Percentiles rank a stretch among this genome's conserved stretches.
Evolutionary conservation across 495 filamentous ascomycete species (phyloP).

Genomic region (Penicillium steckii): DNA sequence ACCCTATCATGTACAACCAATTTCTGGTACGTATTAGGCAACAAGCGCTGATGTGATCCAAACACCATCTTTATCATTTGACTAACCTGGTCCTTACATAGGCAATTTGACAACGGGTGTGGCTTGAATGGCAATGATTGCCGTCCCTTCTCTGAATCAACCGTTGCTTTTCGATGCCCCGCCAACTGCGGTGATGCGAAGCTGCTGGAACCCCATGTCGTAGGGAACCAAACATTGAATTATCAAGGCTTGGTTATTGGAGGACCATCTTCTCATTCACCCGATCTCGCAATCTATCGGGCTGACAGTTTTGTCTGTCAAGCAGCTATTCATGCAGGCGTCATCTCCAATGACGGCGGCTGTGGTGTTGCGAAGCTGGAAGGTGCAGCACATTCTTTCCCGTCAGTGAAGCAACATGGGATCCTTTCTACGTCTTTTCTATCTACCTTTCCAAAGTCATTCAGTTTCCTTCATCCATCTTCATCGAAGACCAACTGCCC

Average conservation of each 20-base stretch:
- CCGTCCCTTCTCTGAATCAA: conserved; percentile 71
- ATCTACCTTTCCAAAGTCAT: conserved; percentile 75
- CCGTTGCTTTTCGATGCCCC: conserved; percentile 76
- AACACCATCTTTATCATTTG: background rate
- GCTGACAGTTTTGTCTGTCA: conserved; percentile 83
- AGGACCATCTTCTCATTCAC: conserved; percentile 52
- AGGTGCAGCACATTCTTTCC: conserved; percentile 65
- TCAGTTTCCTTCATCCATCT: conserved; percentile 56
- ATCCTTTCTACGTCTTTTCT: conserved; percentile 70
- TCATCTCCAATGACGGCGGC: conserved; percentile 69
- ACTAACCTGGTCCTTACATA: conserved; percentile 23
- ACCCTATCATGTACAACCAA: conserved; percentile 65
- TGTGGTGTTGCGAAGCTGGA: conserved; percentile 71
- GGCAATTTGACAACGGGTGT: conserved; percentile 69
- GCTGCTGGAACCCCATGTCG: conserved; percentile 68
- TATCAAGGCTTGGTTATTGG: conserved; percentile 75
- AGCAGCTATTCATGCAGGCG: conserved; percentile 74
- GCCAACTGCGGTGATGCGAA: conserved; percentile 66
- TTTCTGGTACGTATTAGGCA: conserved; percentile 48
- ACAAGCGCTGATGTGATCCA: background rate
- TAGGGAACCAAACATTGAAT: conserved; percentile 69
- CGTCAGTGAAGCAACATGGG: conserved; percentile 57
- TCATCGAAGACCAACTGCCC: conserved; percentile 42
- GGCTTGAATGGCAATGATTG: conserved; percentile 78
- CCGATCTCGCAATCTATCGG: conserved; percentile 58